Evolutionary conservation across 2,329 filamentous ascomycete genomes (phyloP).

Genomic region (Fusarium sacchari): DNA sequence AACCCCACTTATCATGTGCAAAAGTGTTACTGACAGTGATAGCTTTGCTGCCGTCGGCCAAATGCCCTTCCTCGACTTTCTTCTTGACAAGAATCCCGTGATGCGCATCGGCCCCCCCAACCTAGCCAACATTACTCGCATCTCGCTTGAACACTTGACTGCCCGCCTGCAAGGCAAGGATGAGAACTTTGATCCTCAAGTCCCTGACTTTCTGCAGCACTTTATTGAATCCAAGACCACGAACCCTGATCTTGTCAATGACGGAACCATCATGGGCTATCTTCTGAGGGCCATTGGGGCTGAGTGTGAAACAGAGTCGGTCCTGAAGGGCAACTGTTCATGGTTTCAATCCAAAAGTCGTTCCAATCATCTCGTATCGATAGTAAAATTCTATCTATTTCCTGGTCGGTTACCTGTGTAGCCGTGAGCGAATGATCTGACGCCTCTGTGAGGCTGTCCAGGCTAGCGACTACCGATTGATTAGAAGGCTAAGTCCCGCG

Average conservation of each 20-base stretch:
- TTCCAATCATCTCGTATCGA: too few relatives aligned
- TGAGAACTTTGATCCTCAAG: constrained; percentile 29
- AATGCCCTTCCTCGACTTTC: constrained; percentile 44
- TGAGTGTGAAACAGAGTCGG: too few relatives aligned
- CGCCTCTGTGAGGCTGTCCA: too few relatives aligned
- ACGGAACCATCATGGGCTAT: constrained; percentile 50
- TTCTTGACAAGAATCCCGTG: constrained; percentile 45
- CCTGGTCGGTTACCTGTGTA: too few relatives aligned
- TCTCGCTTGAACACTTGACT: constrained; percentile 28
- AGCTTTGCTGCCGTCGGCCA: constrained; percentile 45
- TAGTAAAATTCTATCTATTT: too few relatives aligned
- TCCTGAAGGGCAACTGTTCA: too few relatives aligned
- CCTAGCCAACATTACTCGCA: constrained; percentile 32
- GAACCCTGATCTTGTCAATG: constrained; percentile 50
- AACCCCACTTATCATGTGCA: too few relatives aligned
- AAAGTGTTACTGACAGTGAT: constrained; percentile 4
- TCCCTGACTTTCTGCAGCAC: constrained; percentile 48
- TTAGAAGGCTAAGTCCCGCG: too few relatives aligned
- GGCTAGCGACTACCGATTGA: too few relatives aligned
- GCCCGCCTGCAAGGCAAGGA: constrained; percentile 35
- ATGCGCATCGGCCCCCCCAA: constrained; percentile 40
- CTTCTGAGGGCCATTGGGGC: too few relatives aligned
- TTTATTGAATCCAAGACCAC: constrained; percentile 49
- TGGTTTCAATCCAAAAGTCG: too few relatives aligned
- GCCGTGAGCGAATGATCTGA: too few relatives aligned